These are phyloP conservation scores for Amphicarpaea edgeworthii DNA, from an alignment of 306 rosid genomes.

Conservation along the genomic window DNA sequence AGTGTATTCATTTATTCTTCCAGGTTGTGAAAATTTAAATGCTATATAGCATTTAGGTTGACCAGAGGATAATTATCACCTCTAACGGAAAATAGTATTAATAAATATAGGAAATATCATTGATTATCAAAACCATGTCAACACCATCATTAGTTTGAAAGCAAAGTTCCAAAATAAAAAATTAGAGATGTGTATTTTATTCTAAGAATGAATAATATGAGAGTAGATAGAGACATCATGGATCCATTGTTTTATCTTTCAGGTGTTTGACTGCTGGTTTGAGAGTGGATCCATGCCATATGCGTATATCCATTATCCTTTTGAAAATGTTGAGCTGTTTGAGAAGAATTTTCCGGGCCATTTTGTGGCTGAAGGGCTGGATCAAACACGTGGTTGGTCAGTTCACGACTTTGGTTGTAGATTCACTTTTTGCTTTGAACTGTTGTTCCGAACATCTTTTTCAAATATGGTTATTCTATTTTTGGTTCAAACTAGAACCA, in stretches of 20 bases:
- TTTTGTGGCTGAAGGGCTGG: conserved; percentile 98
- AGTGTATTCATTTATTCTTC: conserved; percentile 11
- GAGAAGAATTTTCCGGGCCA: conserved; percentile 95
- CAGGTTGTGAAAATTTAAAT: conserved; percentile 26
- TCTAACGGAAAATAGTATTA: not conserved
- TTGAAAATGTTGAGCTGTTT: conserved; percentile 83
- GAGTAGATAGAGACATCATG: conserved; percentile 23
- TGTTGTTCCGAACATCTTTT: conserved; percentile 9
- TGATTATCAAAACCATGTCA: conserved; percentile 22
- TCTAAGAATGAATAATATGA: not conserved
- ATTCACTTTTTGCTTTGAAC: conserved; percentile 16
- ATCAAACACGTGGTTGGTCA: conserved; percentile 98
- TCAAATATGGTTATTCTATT: conserved; percentile 13
- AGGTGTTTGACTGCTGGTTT: conserved; percentile 99
- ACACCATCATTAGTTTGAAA: conserved; percentile 4
- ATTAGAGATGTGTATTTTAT: not conserved
- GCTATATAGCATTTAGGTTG: conserved; percentile 28
- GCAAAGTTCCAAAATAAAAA: not conserved
- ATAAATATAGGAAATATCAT: not conserved
- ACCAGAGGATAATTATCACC: conserved; percentile 2
- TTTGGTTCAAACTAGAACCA: conserved; percentile 31
- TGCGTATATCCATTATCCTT: conserved; percentile 97
- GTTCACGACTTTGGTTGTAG: conserved; percentile 41
- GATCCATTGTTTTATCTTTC: conserved; percentile 46
- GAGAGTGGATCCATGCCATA: conserved; percentile 99